phyloP scores from a whole-genome alignment of 345 rosid genomes.

The Combretum micranthum region DNA sequence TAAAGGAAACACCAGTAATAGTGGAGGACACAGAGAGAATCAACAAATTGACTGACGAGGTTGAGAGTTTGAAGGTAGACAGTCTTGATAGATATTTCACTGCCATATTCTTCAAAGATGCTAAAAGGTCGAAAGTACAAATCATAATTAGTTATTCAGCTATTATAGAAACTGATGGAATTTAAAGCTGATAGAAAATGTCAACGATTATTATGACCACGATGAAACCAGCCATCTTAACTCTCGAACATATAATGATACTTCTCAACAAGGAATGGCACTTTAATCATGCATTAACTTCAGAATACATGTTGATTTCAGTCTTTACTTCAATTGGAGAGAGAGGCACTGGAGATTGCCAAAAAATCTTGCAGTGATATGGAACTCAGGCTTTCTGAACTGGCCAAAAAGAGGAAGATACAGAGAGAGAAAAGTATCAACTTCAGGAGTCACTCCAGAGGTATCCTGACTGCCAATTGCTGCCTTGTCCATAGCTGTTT shows the following conservation, averaged over 20 bases:
- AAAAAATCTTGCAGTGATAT: constrained; percentile 49
- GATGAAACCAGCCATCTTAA: no score
- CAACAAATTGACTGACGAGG: constrained; percentile 51
- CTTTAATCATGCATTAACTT: no score
- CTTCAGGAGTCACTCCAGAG: constrained; percentile 96
- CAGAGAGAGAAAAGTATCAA: constrained; percentile 70
- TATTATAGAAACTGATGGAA: no score
- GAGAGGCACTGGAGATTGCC: constrained; percentile 51
- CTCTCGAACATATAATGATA: no score
- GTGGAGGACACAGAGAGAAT: constrained; percentile 64
- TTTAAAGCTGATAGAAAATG: no score
- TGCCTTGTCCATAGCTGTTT: no score
- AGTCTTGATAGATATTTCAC: no score
- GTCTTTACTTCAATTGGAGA: constrained; percentile 69
- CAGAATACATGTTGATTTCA: no score
- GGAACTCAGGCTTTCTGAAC: constrained; percentile 62
- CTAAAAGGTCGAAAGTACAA: background rate
- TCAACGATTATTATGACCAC: no score
- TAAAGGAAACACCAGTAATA: constrained; percentile 56
- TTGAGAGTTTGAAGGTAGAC: constrained; percentile 52
- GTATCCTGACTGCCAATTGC: constrained; percentile 35
- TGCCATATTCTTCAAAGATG: constrained; percentile 2
- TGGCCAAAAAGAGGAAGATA: constrained; percentile 66
- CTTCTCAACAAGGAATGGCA: no score
- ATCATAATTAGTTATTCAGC: no score